Evolutionary conservation across 495 filamentous ascomycete genomes (phyloP).

Genomic region (Aspergillus bridgeri): DNA sequence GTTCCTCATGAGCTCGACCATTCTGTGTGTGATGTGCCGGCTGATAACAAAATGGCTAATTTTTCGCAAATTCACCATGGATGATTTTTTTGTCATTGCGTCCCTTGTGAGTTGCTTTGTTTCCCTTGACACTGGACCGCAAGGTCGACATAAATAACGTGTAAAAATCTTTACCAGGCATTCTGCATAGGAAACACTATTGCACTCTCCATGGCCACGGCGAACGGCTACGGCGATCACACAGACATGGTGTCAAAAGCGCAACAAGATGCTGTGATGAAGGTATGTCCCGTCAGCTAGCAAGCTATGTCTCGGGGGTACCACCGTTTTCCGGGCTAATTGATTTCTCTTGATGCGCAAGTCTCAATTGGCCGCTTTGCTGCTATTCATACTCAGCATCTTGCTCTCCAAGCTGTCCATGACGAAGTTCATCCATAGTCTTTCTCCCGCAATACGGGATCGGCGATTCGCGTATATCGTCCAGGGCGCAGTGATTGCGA

Average conservation of each 20-base stretch:
- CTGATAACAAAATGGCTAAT: slow-evolving; percentile 26
- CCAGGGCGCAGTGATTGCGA: slow-evolving; percentile 8
- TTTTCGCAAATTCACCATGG: slow-evolving; percentile 17
- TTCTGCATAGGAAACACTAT: slow-evolving; percentile 23
- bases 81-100: slow-evolving; percentile 18
- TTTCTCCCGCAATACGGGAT: slow-evolving; percentile 18
- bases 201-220: slow-evolving; percentile 24
- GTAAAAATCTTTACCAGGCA: slow-evolving; percentile 6
- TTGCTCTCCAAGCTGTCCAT: slow-evolving; percentile 26
- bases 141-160: neutral
- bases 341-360: slow-evolving; percentile 10
- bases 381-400: slow-evolving; percentile 24
- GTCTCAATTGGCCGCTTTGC: slow-evolving; percentile 20
- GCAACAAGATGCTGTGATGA: slow-evolving; percentile 25
- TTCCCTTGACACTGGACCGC: neutral
- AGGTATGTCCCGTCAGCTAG: slow-evolving; percentile 13
- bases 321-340: neutral
- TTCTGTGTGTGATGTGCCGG: slow-evolving; percentile 22
- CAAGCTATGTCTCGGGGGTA: neutral
- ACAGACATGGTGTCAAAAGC: slow-evolving; percentile 11
- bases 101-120: slow-evolving; percentile 15
- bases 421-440: slow-evolving; percentile 21
- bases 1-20: slow-evolving; percentile 20
- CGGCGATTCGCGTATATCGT: slow-evolving; percentile 16
- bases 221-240: slow-evolving; percentile 29